Conservation (phyloP, 164 flowering plant genomes). For the Berberis vulgaris region DNA sequence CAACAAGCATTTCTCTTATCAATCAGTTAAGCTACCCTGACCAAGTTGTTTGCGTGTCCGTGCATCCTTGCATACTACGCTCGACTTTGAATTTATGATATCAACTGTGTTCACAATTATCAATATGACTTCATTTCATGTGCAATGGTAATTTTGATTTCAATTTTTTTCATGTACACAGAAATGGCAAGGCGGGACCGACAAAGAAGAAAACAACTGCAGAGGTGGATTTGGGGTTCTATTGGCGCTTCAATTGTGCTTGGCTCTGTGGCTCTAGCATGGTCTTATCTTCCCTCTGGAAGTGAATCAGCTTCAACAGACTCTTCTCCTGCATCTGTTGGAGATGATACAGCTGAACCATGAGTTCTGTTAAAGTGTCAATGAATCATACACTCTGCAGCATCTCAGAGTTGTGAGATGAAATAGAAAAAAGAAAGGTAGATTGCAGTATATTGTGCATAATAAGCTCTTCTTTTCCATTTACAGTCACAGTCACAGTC, state of each 20-base stretch:
- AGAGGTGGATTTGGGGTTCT: slow-evolving; percentile 78
- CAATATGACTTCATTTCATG: neutral
- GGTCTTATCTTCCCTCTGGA: slow-evolving; percentile 47
- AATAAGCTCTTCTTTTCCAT: neutral
- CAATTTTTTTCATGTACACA: slow-evolving; percentile 7
- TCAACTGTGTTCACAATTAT: neutral
- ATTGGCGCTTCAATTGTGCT: slow-evolving; percentile 44
- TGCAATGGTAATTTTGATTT: neutral
- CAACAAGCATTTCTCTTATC: no score
- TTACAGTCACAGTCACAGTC: neutral
- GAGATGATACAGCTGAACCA: slow-evolving; percentile 5
- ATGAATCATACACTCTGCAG: neutral
- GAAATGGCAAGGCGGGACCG: slow-evolving; percentile 55
- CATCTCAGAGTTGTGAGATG: neutral
- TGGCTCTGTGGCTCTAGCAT: slow-evolving; percentile 57
- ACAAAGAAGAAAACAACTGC: slow-evolving; percentile 50
- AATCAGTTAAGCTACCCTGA: no score
- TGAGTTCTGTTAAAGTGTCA: slow-evolving; percentile 1
- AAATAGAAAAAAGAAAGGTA: neutral
- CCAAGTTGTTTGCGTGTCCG: no score
- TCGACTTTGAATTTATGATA: neutral
- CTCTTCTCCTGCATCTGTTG: slow-evolving; percentile 12
- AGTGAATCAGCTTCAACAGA: slow-evolving; percentile 25
- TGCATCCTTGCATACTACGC: neutral
- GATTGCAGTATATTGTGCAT: neutral